Evolutionary conservation across 192 early-diverging fungal genomes (phyloP).

Genomic region (Backusella psychrophila): DNA sequence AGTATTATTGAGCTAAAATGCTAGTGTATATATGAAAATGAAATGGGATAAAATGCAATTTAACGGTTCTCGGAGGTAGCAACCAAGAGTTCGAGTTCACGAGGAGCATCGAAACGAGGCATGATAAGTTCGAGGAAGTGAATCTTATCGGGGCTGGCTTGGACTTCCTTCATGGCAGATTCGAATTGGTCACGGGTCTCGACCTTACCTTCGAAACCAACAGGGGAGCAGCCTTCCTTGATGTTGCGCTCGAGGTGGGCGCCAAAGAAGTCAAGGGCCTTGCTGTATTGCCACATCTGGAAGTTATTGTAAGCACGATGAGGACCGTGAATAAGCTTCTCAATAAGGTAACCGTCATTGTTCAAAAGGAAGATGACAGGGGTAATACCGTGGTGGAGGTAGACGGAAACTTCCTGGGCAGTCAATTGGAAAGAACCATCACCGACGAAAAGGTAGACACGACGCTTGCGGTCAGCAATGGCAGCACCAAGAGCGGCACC

Average conservation of each 20-base stretch:
- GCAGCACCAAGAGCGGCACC: constrained; percentile 45
- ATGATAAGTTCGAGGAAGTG: constrained; percentile 49
- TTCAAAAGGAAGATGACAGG: constrained; percentile 51
- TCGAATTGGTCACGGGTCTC: constrained; percentile 37
- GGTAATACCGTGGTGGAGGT: constrained; percentile 41
- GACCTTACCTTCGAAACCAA: constrained; percentile 35
- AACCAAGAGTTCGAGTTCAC: constrained; percentile 31
- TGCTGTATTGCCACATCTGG: constrained; percentile 48
- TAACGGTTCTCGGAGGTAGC: constrained; percentile 18
- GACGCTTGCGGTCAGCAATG: constrained; percentile 33
- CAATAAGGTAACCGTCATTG: constrained; percentile 54
- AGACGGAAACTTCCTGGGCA: constrained; percentile 46
- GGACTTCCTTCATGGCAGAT: constrained; percentile 31
- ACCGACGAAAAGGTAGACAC: constrained; percentile 47
- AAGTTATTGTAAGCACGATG: constrained; percentile 44
- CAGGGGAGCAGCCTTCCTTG: background rate
- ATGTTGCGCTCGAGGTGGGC: constrained; percentile 22
- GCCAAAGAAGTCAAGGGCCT: constrained; percentile 46
- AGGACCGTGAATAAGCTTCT: constrained; percentile 44
- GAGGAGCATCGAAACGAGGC: constrained; percentile 43
- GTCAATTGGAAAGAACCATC: constrained; percentile 55
- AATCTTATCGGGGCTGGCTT: constrained; percentile 31
- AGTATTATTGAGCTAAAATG: too few relatives aligned
- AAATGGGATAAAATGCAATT: too few relatives aligned
- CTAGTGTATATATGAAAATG: too few relatives aligned